Conservation (phyloP, 78 protist species). For the Dictyostelium firmibasis region DNA sequence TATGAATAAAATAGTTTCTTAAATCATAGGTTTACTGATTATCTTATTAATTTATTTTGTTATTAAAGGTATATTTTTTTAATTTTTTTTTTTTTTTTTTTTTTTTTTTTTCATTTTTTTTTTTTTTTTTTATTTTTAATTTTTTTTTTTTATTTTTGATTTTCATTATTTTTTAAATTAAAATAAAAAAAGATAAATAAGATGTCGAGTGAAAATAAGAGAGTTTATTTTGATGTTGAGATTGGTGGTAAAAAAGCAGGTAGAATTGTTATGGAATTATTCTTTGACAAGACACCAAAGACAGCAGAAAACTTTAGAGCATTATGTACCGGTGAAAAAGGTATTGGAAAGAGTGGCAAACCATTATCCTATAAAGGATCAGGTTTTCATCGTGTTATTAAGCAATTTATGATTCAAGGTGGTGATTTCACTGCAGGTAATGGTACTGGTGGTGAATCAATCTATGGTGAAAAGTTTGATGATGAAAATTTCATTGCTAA, state of each 20-base stretch:
- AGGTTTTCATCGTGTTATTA: conserved; percentile 92
- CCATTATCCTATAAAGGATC: conserved; percentile 89
- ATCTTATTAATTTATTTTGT: too few relatives aligned
- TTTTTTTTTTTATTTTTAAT: too few relatives aligned
- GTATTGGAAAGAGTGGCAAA: conserved; percentile 78
- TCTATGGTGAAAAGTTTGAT: conserved; percentile 94
- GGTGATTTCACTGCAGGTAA: conserved; percentile 94
- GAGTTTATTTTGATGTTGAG: conserved; percentile 81
- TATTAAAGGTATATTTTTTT: too few relatives aligned
- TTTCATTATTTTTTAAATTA: not conserved
- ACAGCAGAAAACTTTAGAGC: conserved; percentile 95
- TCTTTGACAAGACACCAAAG: conserved; percentile 86
- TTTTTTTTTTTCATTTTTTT: too few relatives aligned
- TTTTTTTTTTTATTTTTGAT: conserved; percentile 1
- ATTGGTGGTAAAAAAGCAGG: conserved; percentile 80
- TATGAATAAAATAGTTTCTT: too few relatives aligned
- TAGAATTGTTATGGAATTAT: conserved; percentile 81
- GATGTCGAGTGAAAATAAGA: conserved; percentile 10
- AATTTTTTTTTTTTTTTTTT: too few relatives aligned
- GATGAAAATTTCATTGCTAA: conserved; percentile 91
- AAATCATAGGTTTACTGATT: too few relatives aligned
- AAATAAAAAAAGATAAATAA: not conserved
- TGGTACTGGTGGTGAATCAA: conserved; percentile 99
- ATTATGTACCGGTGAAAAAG: conserved; percentile 90
- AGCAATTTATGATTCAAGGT: conserved; percentile 93